phyloP scores from a whole-genome alignment of 2,329 filamentous ascomycete genomes.

The Lachnellula arida region DNA sequence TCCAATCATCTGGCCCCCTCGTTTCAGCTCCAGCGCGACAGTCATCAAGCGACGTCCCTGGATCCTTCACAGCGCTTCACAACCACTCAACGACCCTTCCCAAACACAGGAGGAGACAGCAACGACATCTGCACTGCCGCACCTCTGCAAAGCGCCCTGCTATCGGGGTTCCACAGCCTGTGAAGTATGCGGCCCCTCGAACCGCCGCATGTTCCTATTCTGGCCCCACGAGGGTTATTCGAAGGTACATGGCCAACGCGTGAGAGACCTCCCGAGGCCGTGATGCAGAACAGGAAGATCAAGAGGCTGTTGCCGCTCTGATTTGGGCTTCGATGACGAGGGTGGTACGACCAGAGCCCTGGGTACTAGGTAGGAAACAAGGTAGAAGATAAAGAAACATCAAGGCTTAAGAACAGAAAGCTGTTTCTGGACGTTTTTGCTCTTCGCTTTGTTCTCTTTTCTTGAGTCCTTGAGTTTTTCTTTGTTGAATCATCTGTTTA shows the following conservation, averaged over 20 bases:
- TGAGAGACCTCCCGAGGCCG: constrained; percentile 8
- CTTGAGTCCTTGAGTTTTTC: constrained; percentile 27
- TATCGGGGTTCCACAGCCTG: constrained; percentile 8
- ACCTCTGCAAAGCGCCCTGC: constrained; percentile 12
- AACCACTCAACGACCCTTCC: constrained; percentile 19
- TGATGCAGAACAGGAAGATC: not conserved
- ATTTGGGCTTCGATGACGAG: constrained; percentile 15
- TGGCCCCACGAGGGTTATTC: constrained; percentile 23
- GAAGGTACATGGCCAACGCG: constrained; percentile 27
- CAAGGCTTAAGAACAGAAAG: constrained; percentile 7
- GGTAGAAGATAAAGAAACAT: constrained; percentile 20
- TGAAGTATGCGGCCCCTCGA: constrained; percentile 18
- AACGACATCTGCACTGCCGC: constrained; percentile 18
- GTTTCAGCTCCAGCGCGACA: constrained; percentile 5
- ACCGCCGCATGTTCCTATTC: constrained; percentile 22
- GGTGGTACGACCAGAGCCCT: constrained; percentile 4
- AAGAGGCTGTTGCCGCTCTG: constrained; percentile 5
- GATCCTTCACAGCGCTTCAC: constrained; percentile 18
- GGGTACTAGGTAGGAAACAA: constrained; percentile 17
- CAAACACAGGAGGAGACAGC: constrained; percentile 12
- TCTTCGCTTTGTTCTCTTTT: constrained; percentile 23
- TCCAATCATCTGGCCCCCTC: not conserved
- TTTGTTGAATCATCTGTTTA: constrained; percentile 16
- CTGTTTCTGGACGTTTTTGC: constrained; percentile 12
- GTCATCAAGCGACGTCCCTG: constrained; percentile 11